phyloP scores from a whole-genome alignment of 768 basidiomycete genomes.

The Sporobolomyces phaffii region DNA sequence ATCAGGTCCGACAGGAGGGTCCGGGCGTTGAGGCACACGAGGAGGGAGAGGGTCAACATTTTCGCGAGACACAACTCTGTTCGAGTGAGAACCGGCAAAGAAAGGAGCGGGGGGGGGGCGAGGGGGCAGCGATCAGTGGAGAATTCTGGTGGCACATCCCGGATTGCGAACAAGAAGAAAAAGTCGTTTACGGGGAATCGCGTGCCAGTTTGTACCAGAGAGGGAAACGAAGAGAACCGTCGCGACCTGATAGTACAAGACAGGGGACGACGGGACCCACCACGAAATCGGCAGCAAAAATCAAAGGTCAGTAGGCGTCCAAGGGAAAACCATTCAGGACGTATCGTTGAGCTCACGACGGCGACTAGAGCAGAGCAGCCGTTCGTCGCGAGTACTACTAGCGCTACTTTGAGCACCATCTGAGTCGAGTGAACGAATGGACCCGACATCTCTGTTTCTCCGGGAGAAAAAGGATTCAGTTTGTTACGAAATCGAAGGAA shows the following conservation, averaged over 20 bases:
- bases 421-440: conserved; percentile 20
- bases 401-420: conserved; percentile 11
- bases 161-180: too few relatives aligned
- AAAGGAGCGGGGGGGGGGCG: background rate
- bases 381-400: conserved; percentile 18
- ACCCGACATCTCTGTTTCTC: background rate
- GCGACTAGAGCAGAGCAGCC: conserved; percentile 1
- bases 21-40: conserved; percentile 18
- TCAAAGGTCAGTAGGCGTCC: background rate
- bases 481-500: background rate
- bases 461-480: background rate
- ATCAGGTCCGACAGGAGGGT: conserved; percentile 22
- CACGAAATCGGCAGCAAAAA: background rate
- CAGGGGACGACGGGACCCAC: too few relatives aligned
- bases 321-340: background rate
- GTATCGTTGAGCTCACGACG: conserved; percentile 1
- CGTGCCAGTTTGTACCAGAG: conserved; percentile 13
- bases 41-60: conserved; percentile 18
- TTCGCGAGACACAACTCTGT: conserved; percentile 9
- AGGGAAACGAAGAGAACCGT: conserved; percentile 18
- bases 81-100: background rate
- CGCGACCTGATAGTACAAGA: too few relatives aligned
- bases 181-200: conserved; percentile 19
- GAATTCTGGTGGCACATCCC: background rate
- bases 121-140: background rate